Percentiles rank a stretch among this genome's conserved stretches.
phyloP scores from a whole-genome alignment of 345 rosid species.

The Microthlaspi erraticum region DNA sequence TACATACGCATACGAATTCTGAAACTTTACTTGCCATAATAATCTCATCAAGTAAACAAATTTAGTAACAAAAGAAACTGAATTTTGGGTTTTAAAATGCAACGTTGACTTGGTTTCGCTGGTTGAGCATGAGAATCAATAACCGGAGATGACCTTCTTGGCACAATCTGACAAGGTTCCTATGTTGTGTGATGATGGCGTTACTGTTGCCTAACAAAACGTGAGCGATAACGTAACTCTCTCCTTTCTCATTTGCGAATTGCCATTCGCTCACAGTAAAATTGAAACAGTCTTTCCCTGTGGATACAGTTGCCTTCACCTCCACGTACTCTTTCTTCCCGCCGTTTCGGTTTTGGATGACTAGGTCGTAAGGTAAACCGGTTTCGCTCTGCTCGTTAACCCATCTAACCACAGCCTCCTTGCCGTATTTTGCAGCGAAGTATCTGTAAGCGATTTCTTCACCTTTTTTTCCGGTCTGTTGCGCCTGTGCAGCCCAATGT shows the following conservation, averaged over 20 bases:
- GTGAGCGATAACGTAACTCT: conserved; percentile 63
- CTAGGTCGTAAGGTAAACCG: conserved; percentile 78
- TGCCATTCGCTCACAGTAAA: conserved; percentile 82
- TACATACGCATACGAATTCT: neutral
- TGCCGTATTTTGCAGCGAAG: conserved; percentile 51
- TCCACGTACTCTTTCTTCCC: conserved; percentile 63
- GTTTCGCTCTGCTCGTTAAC: conserved; percentile 75
- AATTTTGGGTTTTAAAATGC: conserved; percentile 11
- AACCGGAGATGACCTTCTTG: conserved; percentile 65
- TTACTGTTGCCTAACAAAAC: conserved; percentile 57
- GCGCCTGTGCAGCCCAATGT: conserved; percentile 51
- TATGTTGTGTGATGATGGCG: conserved; percentile 59
- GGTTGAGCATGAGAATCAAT: conserved; percentile 68
- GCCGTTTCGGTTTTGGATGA: conserved; percentile 44
- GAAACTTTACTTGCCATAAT: conserved; percentile 6
- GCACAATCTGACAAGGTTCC: conserved; percentile 67
- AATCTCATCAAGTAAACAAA: neutral
- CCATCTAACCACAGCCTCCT: conserved; percentile 63
- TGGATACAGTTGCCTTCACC: conserved; percentile 80
- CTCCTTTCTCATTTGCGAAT: conserved; percentile 70
- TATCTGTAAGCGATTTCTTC: conserved; percentile 71
- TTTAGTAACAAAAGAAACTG: neutral
- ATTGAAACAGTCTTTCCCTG: conserved; percentile 74
- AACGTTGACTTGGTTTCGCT: conserved; percentile 36
- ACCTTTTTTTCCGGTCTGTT: conserved; percentile 70